phyloP scores from a whole-genome alignment of 345 rosid species.

The Rubroshorea leprosula region DNA sequence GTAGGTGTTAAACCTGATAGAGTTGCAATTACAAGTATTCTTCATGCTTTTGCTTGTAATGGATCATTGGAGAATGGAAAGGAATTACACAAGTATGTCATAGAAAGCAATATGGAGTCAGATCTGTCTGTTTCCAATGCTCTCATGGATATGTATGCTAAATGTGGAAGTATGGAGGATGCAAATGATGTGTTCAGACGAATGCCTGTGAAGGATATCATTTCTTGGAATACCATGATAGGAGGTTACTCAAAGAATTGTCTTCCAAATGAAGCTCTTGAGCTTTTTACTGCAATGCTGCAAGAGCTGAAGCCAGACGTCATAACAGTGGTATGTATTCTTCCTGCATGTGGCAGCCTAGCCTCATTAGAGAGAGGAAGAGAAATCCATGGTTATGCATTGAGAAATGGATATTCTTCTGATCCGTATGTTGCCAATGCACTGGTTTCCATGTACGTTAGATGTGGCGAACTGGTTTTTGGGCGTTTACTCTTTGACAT shows the following conservation, averaged over 20 bases:
- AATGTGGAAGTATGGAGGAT: slow-evolving; percentile 67
- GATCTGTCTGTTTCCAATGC: slow-evolving; percentile 51
- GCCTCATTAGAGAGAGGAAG: slow-evolving; percentile 61
- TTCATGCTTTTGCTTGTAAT: slow-evolving; percentile 60
- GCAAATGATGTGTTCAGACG: slow-evolving; percentile 42
- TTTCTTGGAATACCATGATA: slow-evolving; percentile 70
- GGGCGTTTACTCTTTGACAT: slow-evolving; percentile 48
- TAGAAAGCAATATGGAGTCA: slow-evolving; percentile 37
- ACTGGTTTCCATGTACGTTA: slow-evolving; percentile 63
- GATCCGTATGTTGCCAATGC: slow-evolving; percentile 57
- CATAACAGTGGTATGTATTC: slow-evolving; percentile 53
- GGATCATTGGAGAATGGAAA: slow-evolving; percentile 49
- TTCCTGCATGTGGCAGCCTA: slow-evolving; percentile 74
- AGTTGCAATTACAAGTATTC: slow-evolving; percentile 46
- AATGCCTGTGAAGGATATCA: slow-evolving; percentile 48
- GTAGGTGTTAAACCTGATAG: slow-evolving; percentile 49
- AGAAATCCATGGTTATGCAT: slow-evolving; percentile 52
- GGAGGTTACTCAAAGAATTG: slow-evolving; percentile 64
- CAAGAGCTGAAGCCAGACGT: slow-evolving; percentile 44
- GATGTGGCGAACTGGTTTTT: slow-evolving; percentile 54
- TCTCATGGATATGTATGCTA: slow-evolving; percentile 73
- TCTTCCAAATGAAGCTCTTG: slow-evolving; percentile 54
- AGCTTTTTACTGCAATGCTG: slow-evolving; percentile 36
- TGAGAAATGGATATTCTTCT: slow-evolving; percentile 40
- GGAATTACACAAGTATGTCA: slow-evolving; percentile 47